Evolutionary conservation across 208 protist genomes (phyloP).

Genomic region (Crithidia fasciculata): DNA sequence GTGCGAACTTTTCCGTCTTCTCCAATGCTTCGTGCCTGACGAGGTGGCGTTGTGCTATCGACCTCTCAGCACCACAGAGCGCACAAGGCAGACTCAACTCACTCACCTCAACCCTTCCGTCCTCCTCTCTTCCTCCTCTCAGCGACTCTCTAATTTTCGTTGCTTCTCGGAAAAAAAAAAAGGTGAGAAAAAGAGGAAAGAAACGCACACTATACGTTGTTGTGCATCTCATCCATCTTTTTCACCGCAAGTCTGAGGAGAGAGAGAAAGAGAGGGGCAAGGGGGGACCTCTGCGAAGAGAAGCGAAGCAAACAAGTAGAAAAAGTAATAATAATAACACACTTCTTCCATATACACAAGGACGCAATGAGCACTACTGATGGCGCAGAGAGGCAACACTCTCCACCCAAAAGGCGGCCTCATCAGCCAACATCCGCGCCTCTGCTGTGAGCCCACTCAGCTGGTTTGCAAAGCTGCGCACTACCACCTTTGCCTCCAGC

Average conservation of each 20-base stretch:
- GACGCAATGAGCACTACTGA: not conserved
- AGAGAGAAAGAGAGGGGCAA: not conserved
- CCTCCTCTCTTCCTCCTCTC: too few species aligned
- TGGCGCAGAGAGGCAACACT: not conserved
- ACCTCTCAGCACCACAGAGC: too few species aligned
- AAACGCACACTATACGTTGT: not conserved
- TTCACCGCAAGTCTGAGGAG: not conserved
- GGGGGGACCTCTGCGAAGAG: not conserved
- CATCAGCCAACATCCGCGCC: conserved; percentile 8
- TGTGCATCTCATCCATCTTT: too few species aligned
- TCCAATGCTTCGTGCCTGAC: too few species aligned
- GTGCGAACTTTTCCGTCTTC: too few species aligned
- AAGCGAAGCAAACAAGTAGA: not conserved
- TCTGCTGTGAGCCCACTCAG: not conserved
- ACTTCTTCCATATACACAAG: too few species aligned
- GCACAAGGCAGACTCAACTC: too few species aligned
- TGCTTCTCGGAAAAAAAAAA: too few species aligned
- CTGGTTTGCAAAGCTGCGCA: conserved; percentile 3
- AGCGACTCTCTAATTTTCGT: too few species aligned
- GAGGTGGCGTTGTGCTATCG: too few species aligned
- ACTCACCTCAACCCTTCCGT: too few species aligned
- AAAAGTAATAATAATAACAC: not conserved
- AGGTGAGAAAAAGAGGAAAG: conserved; percentile 1
- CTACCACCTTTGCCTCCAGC: conserved; percentile 18
- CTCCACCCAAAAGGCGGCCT: conserved; percentile 14